These are phyloP conservation scores for Colletotrichum sp. DNA, from an alignment of 2,329 filamentous ascomycete species.

Conservation along the genomic window DNA sequence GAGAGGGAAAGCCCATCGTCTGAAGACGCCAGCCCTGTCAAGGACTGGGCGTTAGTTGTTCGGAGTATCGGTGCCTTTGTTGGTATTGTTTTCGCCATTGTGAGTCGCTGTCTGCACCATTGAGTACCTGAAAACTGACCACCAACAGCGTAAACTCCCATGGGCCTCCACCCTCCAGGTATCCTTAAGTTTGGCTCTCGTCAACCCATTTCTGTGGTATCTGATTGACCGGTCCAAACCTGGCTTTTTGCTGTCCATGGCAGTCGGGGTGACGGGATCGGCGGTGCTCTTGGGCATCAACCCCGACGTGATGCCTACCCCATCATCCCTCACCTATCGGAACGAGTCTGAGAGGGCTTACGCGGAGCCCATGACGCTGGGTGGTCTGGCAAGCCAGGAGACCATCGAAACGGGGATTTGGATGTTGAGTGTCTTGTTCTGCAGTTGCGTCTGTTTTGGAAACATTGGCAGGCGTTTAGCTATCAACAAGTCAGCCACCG, in stretches of 20 bases:
- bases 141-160: conserved; percentile 76
- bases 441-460: conserved; percentile 93
- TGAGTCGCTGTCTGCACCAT: conserved; percentile 50
- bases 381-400: conserved; percentile 64
- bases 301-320: conserved; percentile 77
- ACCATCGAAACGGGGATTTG: conserved; percentile 79
- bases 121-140: neutral
- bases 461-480: conserved; percentile 87
- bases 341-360: conserved; percentile 24
- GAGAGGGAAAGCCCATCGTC: conserved; percentile 21
- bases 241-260: conserved; percentile 79
- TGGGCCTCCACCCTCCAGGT: conserved; percentile 97
- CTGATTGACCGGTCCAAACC: conserved; percentile 88
- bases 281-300: conserved; percentile 75
- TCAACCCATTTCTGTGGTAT: conserved; percentile 95
- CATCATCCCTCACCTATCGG: conserved; percentile 49
- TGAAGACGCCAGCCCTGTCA: conserved; percentile 47
- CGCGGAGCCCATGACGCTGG: conserved; percentile 43
- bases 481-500: conserved; percentile 47
- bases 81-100: conserved; percentile 73
- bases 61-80: conserved; percentile 66
- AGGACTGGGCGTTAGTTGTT: conserved; percentile 74
- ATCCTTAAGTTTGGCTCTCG: conserved; percentile 85
- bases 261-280: conserved; percentile 77
- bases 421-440: conserved; percentile 93